Conservation (phyloP, 2,329 filamentous ascomycete species). For the Aspergillus vadensis region DNA sequence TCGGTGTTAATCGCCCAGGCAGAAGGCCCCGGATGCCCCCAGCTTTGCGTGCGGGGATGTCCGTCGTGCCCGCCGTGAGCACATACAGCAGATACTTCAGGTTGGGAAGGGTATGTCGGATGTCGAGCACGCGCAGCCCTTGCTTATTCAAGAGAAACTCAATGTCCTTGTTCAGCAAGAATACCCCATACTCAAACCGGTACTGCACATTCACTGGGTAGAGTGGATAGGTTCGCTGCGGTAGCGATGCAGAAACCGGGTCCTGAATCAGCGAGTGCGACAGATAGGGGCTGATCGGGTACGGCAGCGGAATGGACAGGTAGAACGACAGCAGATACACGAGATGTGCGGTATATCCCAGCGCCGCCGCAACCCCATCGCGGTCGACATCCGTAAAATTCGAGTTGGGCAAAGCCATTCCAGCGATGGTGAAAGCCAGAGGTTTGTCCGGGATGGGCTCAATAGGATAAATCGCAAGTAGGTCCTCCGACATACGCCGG, state of each 20-base stretch:
- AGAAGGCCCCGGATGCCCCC: slow-evolving; percentile 55
- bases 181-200: slow-evolving; percentile 94
- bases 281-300: slow-evolving; percentile 71
- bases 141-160: slow-evolving; percentile 68
- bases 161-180: slow-evolving; percentile 94
- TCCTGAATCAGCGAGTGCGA: slow-evolving; percentile 77
- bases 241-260: slow-evolving; percentile 59
- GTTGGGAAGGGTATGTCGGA: slow-evolving; percentile 89
- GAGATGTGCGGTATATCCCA: slow-evolving; percentile 78
- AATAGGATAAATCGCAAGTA: slow-evolving; percentile 79
- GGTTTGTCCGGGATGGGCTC: slow-evolving; percentile 64
- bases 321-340: slow-evolving; percentile 79
- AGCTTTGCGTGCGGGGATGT: slow-evolving; percentile 58
- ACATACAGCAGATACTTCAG: slow-evolving; percentile 91
- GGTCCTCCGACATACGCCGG: slow-evolving; percentile 81
- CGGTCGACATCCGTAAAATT: slow-evolving; percentile 68
- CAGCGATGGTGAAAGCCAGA: slow-evolving; percentile 81
- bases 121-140: slow-evolving; percentile 79
- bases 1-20: slow-evolving; percentile 40
- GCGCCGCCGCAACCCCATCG: slow-evolving; percentile 73
- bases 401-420: slow-evolving; percentile 77
- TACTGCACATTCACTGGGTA: slow-evolving; percentile 76
- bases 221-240: slow-evolving; percentile 75
- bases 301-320: slow-evolving; percentile 75
- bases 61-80: slow-evolving; percentile 73